Conservation (phyloP, 352 stramenopile genomes). For the Globisporangium irregulare region DNA sequence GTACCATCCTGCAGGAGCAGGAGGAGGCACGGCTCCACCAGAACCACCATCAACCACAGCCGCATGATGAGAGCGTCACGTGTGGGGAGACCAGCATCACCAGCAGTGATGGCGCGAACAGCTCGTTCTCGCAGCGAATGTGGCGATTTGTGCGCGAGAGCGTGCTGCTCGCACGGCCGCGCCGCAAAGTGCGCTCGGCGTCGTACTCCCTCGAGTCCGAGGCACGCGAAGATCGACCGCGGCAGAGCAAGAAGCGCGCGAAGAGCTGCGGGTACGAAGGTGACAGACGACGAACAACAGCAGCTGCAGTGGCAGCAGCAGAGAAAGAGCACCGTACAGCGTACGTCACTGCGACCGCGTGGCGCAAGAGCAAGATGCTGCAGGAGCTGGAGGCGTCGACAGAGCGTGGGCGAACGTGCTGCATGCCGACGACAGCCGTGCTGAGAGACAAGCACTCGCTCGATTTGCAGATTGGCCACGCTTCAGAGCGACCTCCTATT, state of each 20-base stretch:
- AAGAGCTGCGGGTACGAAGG: conserved; percentile 10
- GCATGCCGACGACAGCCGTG: conserved; percentile 10
- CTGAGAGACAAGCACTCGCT: conserved; percentile 7
- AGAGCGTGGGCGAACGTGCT: background rate
- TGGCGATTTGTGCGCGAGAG: conserved; percentile 17
- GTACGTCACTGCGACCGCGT: conserved; percentile 21
- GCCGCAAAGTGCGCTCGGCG: conserved; percentile 14
- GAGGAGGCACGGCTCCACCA: conserved; percentile 1
- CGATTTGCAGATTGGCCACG: conserved; percentile 9
- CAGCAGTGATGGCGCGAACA: background rate
- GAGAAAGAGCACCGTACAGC: conserved; percentile 4
- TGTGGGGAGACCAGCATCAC: background rate
- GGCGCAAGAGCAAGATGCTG: conserved; percentile 38
- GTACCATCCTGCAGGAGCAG: conserved; percentile 14
- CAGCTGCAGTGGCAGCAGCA: background rate
- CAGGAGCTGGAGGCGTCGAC: conserved; percentile 37
- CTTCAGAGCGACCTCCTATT: background rate
- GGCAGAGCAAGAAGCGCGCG: conserved; percentile 15
- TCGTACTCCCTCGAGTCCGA: conserved; percentile 11
- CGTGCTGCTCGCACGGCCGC: background rate
- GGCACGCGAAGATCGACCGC: background rate
- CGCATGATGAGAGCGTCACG: background rate
- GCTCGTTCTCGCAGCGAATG: conserved; percentile 13
- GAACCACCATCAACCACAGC: conserved; percentile 2
- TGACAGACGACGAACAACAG: background rate